These are phyloP conservation scores for Trypanosoma cruzi DNA, from an alignment of 208 protist species.

Conservation along the genomic window DNA sequence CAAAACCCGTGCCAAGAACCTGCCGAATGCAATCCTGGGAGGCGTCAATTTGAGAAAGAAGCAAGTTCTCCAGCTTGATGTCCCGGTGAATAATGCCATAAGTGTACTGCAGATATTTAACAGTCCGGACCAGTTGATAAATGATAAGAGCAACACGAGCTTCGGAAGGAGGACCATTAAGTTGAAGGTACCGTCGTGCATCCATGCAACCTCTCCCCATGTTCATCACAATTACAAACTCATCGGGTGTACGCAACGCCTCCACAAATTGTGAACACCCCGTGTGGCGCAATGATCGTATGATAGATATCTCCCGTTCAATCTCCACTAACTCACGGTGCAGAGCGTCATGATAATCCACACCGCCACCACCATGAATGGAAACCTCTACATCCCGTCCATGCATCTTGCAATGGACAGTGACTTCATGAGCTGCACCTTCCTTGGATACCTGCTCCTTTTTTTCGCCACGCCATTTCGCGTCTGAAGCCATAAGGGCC, in stretches of 20 bases:
- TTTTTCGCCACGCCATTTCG: background rate
- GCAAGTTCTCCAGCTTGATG: constrained; percentile 85
- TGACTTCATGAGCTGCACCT: background rate
- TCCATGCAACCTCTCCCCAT: constrained; percentile 67
- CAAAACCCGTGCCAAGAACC: constrained; percentile 37
- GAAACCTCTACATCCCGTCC: background rate
- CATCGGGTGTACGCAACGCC: constrained; percentile 69
- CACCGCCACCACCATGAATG: background rate
- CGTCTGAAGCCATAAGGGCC: constrained; percentile 1
- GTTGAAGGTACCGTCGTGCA: constrained; percentile 58
- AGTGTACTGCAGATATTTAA: constrained; percentile 70
- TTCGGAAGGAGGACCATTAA: constrained; percentile 64
- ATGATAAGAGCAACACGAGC: constrained; percentile 57
- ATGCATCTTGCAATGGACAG: background rate
- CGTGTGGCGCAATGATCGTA: constrained; percentile 64
- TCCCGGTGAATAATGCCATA: constrained; percentile 81
- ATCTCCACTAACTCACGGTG: constrained; percentile 56
- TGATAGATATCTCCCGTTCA: constrained; percentile 72
- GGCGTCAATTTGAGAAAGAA: constrained; percentile 56
- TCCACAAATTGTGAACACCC: constrained; percentile 77
- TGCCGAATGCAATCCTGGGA: constrained; percentile 38
- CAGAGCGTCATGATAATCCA: constrained; percentile 14
- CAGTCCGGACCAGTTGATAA: constrained; percentile 71
- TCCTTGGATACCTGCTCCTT: background rate
- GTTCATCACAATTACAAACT: constrained; percentile 83